Conservation (phyloP, 257 asterid genomes). For the Nicotiana attenuata region DNA sequence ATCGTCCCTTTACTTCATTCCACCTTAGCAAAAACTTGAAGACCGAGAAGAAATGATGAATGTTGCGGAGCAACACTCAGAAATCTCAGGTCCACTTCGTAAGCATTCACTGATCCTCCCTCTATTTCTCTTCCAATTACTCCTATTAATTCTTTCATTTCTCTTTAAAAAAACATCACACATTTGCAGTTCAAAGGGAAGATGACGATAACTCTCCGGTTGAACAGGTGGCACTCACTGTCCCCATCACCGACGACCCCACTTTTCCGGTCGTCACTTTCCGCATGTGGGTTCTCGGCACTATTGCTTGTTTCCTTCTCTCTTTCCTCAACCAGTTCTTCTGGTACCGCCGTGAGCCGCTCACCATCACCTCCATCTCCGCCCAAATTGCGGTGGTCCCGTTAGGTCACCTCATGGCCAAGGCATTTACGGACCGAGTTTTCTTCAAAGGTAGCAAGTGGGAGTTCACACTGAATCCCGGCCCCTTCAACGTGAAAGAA, state of each 20-base stretch:
- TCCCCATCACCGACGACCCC: conserved; percentile 59
- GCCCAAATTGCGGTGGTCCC: conserved; percentile 92
- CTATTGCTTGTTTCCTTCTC: conserved; percentile 57
- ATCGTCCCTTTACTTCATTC: too few relatives aligned
- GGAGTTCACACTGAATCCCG: conserved; percentile 73
- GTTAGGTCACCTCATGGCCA: conserved; percentile 80
- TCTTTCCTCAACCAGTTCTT: conserved; percentile 92
- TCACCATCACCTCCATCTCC: conserved; percentile 65
- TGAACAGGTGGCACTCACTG: conserved; percentile 84
- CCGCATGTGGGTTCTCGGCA: conserved; percentile 71
- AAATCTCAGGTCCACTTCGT: conserved; percentile 33
- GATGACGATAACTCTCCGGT: conserved; percentile 54
- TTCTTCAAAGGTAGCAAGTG: conserved; percentile 56
- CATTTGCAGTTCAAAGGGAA: background rate
- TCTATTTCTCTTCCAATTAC: background rate
- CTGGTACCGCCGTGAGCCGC: conserved; percentile 91
- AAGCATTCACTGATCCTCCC: background rate
- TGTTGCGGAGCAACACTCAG: background rate
- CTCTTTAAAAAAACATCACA: background rate
- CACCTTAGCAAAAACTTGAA: background rate
- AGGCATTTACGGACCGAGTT: conserved; percentile 39
- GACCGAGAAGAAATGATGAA: background rate
- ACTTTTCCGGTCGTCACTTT: conserved; percentile 65
- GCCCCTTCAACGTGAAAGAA: conserved; percentile 74
- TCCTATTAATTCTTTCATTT: background rate